phyloP scores from a whole-genome alignment of 2,329 filamentous ascomycete genomes.

The Aspergillus alliaceus region DNA sequence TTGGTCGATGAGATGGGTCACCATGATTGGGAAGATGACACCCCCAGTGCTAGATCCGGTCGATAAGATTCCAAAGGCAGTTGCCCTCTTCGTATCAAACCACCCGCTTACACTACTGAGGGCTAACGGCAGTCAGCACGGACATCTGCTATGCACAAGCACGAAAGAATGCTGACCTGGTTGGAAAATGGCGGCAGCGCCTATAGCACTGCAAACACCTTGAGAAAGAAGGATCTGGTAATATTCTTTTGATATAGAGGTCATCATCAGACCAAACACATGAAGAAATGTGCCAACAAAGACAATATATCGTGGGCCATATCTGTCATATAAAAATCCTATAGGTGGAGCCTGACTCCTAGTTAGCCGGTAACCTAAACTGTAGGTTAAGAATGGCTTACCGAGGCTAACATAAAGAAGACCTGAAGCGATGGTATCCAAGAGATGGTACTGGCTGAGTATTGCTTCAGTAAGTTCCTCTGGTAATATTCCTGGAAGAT shows the following conservation, averaged over 20 bases:
- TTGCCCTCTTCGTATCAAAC: slow-evolving; percentile 52
- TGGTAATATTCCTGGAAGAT: neutral
- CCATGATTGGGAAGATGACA: slow-evolving; percentile 60
- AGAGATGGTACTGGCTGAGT: no score
- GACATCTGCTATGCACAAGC: no score
- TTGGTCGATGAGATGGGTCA: slow-evolving; percentile 50
- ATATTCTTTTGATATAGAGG: slow-evolving; percentile 35
- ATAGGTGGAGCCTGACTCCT: no score
- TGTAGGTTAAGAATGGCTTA: no score
- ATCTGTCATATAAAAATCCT: neutral
- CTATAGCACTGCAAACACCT: slow-evolving; percentile 50
- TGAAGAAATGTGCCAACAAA: neutral
- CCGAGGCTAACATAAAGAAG: no score
- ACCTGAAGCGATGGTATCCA: no score
- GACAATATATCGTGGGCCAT: neutral
- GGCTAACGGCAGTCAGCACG: no score
- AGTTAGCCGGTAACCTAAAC: no score
- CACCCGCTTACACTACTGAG: slow-evolving; percentile 33
- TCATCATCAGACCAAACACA: no score
- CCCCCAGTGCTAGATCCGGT: slow-evolving; percentile 55
- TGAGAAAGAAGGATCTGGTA: slow-evolving; percentile 56
- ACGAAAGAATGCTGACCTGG: no score
- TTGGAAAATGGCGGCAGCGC: slow-evolving; percentile 49
- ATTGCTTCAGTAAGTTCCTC: no score
- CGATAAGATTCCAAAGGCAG: slow-evolving; percentile 56